Evolutionary conservation across 495 filamentous ascomycete species (phyloP).

Genomic region (Tirmania nivea): DNA sequence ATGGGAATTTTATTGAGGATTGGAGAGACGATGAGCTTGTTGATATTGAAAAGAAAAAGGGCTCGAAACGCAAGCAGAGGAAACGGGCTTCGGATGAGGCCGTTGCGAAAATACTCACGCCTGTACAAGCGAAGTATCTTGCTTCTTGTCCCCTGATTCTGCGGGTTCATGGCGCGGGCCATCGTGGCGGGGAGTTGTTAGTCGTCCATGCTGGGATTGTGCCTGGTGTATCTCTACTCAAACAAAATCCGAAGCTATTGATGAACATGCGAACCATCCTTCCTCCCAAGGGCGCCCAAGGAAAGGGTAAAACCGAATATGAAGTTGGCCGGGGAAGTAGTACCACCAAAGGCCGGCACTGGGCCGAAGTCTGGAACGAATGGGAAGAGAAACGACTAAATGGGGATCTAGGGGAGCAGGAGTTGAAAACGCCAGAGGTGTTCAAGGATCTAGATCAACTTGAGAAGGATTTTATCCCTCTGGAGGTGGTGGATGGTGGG

Average conservation of each 20-base stretch:
- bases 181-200: constrained; percentile 25
- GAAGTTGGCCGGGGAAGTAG: background rate
- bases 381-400: constrained; percentile 4
- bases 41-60: constrained; percentile 1
- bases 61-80: background rate
- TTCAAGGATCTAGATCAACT: too few relatives aligned
- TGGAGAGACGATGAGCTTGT: background rate
- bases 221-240: constrained; percentile 44
- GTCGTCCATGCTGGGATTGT: constrained; percentile 74
- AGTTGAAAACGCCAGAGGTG: too few relatives aligned
- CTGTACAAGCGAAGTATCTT: constrained; percentile 51
- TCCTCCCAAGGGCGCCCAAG: constrained; percentile 6
- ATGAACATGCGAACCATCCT: constrained; percentile 81
- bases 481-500: constrained; percentile 5
- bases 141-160: constrained; percentile 53
- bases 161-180: constrained; percentile 30
- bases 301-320: background rate
- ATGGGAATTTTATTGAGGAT: background rate
- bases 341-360: constrained; percentile 4
- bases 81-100: constrained; percentile 21
- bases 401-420: too few relatives aligned
- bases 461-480: background rate
- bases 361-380: constrained; percentile 34
- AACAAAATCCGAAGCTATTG: constrained; percentile 45
- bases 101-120: constrained; percentile 30